Evolutionary conservation across 2,329 filamentous ascomycete species (phyloP).

Genomic region (Colletotrichum navitas): DNA sequence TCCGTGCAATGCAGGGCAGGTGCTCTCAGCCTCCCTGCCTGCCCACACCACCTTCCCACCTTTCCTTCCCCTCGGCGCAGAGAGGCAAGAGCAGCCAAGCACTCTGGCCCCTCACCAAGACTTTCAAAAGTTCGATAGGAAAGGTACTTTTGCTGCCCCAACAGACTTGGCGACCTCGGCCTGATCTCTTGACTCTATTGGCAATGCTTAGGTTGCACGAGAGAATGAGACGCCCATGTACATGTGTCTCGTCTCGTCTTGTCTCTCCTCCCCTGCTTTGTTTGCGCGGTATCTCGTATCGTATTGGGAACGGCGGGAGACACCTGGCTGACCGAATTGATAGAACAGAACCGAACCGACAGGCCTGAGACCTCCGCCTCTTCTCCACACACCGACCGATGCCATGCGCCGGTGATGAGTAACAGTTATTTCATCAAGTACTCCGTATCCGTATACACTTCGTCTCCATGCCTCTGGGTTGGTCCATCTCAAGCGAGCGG

Average conservation of each 20-base stretch:
- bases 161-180: constrained; percentile 25
- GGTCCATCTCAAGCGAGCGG: background rate
- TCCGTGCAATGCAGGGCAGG: too few species aligned
- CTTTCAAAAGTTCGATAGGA: constrained; percentile 29
- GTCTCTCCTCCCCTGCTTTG: too few species aligned
- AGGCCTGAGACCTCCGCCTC: too few species aligned
- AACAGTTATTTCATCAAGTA: constrained; percentile 15
- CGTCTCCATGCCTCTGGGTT: background rate
- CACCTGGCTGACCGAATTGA: background rate
- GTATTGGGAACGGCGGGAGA: background rate
- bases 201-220: constrained; percentile 22
- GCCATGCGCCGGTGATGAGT: constrained; percentile 9
- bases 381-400: constrained; percentile 5
- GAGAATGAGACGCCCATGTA: background rate
- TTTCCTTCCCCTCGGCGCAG: constrained; percentile 7
- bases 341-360: too few species aligned
- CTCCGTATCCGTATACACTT: too few species aligned
- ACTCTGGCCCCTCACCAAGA: constrained; percentile 19
- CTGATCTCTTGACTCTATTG: constrained; percentile 30
- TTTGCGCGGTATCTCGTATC: too few species aligned
- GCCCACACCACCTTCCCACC: background rate
- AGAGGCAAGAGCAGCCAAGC: background rate
- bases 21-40: background rate
- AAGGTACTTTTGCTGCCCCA: constrained; percentile 19
- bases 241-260: background rate